These are phyloP conservation scores for Calonectria henricotiae DNA, from an alignment of 2,329 filamentous ascomycete species.

Conservation along the genomic window DNA sequence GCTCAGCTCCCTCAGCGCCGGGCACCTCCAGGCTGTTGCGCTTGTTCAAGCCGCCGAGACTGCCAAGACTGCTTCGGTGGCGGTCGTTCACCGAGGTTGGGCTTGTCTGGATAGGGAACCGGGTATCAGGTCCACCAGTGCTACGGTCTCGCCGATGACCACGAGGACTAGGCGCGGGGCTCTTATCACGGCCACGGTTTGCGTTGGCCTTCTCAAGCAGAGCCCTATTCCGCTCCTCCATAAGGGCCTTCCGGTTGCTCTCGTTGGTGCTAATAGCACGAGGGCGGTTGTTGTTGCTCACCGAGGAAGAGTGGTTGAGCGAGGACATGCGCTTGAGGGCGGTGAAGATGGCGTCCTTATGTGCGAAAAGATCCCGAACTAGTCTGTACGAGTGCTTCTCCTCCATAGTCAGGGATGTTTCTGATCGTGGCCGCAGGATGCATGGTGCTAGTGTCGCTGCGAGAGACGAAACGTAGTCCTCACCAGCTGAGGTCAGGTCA, in stretches of 20 bases:
- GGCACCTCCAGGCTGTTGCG: constrained; percentile 88
- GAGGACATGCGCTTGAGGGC: constrained; percentile 93
- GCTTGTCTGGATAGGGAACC: constrained; percentile 86
- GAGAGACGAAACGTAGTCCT: constrained; percentile 84
- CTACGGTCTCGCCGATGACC: constrained; percentile 87
- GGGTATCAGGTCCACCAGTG: constrained; percentile 79
- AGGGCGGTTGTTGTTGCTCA: constrained; percentile 72
- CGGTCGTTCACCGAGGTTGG: constrained; percentile 71
- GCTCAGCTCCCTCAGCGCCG: constrained; percentile 67
- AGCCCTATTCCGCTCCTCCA: constrained; percentile 93
- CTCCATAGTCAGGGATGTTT: constrained; percentile 94
- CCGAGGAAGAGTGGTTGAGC: constrained; percentile 76
- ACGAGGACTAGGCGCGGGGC: constrained; percentile 76
- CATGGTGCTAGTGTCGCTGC: constrained; percentile 86
- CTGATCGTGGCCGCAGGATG: constrained; percentile 87
- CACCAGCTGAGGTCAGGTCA: constrained; percentile 95
- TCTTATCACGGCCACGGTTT: constrained; percentile 81
- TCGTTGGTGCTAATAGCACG: constrained; percentile 96
- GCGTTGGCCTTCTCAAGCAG: constrained; percentile 78
- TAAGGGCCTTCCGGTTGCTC: constrained; percentile 92
- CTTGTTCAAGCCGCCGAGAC: constrained; percentile 68
- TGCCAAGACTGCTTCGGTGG: constrained; percentile 68
- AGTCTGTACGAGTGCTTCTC: constrained; percentile 94
- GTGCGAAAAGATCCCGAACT: constrained; percentile 90
- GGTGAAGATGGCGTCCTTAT: constrained; percentile 96